A percentile compares a stretch with the other conserved stretches of the same genome.
Conservation (phyloP, 805 yeast genomes). For the Torulaspora gathmanii region DNA sequence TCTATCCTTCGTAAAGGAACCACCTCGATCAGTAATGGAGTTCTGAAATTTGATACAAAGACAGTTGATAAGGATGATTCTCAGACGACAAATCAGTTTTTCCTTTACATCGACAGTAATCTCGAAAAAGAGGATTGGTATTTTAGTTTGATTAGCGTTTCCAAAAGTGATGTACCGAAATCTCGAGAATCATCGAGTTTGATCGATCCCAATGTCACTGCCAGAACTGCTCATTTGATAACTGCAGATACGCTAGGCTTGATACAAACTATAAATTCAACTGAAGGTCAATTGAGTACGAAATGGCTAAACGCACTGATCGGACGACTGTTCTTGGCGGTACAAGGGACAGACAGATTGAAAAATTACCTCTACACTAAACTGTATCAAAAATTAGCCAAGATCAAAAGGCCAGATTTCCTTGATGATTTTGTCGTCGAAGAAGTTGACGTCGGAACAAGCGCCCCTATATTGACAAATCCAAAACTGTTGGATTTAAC, state of each 20-base stretch:
- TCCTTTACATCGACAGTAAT: slow-evolving; percentile 70
- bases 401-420: slow-evolving; percentile 82
- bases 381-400: slow-evolving; percentile 66
- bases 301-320: slow-evolving; percentile 87
- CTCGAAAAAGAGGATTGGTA: slow-evolving; percentile 91
- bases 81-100: slow-evolving; percentile 39
- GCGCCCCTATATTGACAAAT: slow-evolving; percentile 74
- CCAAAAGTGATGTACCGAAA: slow-evolving; percentile 40
- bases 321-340: slow-evolving; percentile 75
- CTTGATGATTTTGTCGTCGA: slow-evolving; percentile 75
- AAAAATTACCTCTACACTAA: slow-evolving; percentile 53
- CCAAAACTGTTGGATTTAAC: slow-evolving; percentile 65
- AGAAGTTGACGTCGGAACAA: slow-evolving; percentile 66
- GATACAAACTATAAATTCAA: slow-evolving; percentile 71
- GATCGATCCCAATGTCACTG: slow-evolving; percentile 56
- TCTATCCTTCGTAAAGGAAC: slow-evolving; percentile 53
- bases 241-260: slow-evolving; percentile 68
- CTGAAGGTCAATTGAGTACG: slow-evolving; percentile 76
- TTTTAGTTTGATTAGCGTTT: slow-evolving; percentile 74
- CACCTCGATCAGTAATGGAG: slow-evolving; percentile 5
- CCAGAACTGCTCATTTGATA: slow-evolving; percentile 66
- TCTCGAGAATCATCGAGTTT: slow-evolving; percentile 18
- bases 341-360: slow-evolving; percentile 67
- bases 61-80: slow-evolving; percentile 16
- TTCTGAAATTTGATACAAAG: slow-evolving; percentile 5